A percentile compares a stretch with the other conserved stretches of the same genome.
Conservation (phyloP, 1,284 basidiomycete species). For the Pisolithus thermaeus region DNA sequence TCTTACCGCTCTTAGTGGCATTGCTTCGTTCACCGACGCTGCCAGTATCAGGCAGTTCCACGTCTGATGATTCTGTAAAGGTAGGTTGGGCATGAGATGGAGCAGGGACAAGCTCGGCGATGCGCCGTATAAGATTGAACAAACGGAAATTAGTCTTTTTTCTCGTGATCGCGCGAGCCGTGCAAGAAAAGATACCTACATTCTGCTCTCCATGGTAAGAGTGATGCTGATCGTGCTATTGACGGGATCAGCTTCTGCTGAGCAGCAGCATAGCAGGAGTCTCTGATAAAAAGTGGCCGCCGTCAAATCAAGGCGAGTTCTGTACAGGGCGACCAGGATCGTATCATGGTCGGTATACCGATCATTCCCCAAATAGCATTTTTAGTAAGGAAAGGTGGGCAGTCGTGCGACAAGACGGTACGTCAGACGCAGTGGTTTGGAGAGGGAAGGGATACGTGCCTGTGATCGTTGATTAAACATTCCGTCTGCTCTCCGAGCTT, state of each 20-base stretch:
- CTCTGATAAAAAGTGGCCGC: slow-evolving; percentile 75
- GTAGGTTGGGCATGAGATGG: slow-evolving; percentile 63
- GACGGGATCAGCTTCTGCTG: slow-evolving; percentile 61
- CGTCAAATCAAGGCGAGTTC: slow-evolving; percentile 54
- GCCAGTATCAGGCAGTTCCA: slow-evolving; percentile 70
- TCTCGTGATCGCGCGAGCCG: slow-evolving; percentile 1
- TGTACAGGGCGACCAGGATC: slow-evolving; percentile 24
- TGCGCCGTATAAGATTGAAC: slow-evolving; percentile 57
- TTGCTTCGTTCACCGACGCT: slow-evolving; percentile 64
- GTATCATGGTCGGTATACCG: slow-evolving; percentile 10
- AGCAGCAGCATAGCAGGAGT: slow-evolving; percentile 76
- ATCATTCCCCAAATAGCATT: slow-evolving; percentile 8
- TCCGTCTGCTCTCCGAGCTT: slow-evolving; percentile 81
- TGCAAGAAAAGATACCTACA: slow-evolving; percentile 44
- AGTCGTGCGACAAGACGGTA: no score
- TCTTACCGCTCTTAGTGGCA: slow-evolving; percentile 53
- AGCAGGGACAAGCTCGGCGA: slow-evolving; percentile 71
- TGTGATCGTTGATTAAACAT: slow-evolving; percentile 62
- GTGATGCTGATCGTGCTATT: slow-evolving; percentile 57
- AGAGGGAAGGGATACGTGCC: slow-evolving; percentile 38
- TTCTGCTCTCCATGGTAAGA: slow-evolving; percentile 56
- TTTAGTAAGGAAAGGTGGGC: slow-evolving; percentile 2
- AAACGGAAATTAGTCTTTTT: slow-evolving; percentile 7
- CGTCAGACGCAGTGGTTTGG: background rate
- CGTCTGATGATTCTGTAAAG: slow-evolving; percentile 77